Base-by-base conservation (phyloP, 192 early-diverging fungal genomes). In the Linnemannia hyalina region DNA sequence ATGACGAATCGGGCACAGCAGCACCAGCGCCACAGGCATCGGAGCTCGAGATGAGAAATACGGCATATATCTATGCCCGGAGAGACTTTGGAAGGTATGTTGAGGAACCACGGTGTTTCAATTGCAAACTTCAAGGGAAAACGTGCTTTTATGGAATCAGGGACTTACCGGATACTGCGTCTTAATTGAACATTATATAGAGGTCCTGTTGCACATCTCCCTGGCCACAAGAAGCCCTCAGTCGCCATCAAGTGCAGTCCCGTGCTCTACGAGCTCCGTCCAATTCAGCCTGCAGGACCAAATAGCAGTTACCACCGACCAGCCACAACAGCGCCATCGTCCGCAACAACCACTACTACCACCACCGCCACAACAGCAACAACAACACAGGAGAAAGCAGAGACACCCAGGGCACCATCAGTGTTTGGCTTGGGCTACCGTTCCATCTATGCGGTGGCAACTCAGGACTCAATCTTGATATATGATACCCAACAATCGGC, bases 391-490 rank as follows among this genome's bases (percentile, higher is more conserved):
- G 63, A 85, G 22, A 76, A 73, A 15, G 7, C 63, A 35, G 20
- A 68, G 42, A 18, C 63, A 22, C 52, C 26, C 6, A 73, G 78
- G 46, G 32, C 75, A 9, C 83, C 76, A 32, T 76, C 80, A 3
- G 75, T 89, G 9, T 91, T 92, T 76, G 81, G 75, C 5, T 80
- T 95, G 8, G 90, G 92, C 16, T 95, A 95, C 78, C 95, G 98
- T 0, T 94, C 95, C 84, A 87, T 98, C 46, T 96, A 95, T 91
- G 96, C 97, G 0, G 93, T 98, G 32, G 97, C 95, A 3, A 94
- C 93, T n/a, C 95, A 95, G 80, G 96, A 97, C 80, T 86, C 95
- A 3, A 90, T 98, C 22, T 90, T 93, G 26, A 90, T 99, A 6
- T 98, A 98, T 88, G 97, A 98, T 91, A 97, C 98, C 73, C 91